phyloP scores from a whole-genome alignment of 495 filamentous ascomycete genomes.

The Podospora tetraspora region DNA sequence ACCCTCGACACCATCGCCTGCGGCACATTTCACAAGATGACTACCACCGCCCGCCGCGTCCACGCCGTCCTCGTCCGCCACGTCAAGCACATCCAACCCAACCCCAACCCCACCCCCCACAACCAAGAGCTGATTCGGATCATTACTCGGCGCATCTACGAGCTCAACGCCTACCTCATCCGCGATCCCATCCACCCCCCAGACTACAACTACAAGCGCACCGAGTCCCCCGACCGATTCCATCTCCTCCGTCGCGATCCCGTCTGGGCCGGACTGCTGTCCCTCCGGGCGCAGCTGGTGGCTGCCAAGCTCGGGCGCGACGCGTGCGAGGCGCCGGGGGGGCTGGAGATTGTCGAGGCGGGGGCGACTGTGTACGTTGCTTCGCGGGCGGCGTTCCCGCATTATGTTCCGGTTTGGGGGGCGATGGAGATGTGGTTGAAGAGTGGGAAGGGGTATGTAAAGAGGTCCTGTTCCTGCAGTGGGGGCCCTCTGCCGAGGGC shows the following conservation, averaged over 20 bases:
- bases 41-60: neutral
- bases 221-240: slow-evolving; percentile 1
- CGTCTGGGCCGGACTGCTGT: slow-evolving; percentile 24
- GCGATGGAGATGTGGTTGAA: neutral
- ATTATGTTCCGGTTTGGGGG: neutral
- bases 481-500: too few species aligned
- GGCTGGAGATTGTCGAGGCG: neutral
- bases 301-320: slow-evolving; percentile 22
- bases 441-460: neutral
- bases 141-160: slow-evolving; percentile 17
- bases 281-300: slow-evolving; percentile 24
- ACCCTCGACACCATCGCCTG: slow-evolving; percentile 18
- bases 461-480: neutral
- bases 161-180: slow-evolving; percentile 18
- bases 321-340: neutral
- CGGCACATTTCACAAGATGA: neutral
- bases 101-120: neutral
- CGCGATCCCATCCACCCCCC: slow-evolving; percentile 21
- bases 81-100: neutral
- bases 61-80: neutral
- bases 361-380: neutral
- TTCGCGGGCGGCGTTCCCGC: too few species aligned
- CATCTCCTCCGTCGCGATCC: slow-evolving; percentile 25
- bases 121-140: neutral
- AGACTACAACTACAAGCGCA: slow-evolving; percentile 9